Evolutionary conservation across 2,329 filamentous ascomycete genomes (phyloP).

Genomic region (Apiospora hydei): DNA sequence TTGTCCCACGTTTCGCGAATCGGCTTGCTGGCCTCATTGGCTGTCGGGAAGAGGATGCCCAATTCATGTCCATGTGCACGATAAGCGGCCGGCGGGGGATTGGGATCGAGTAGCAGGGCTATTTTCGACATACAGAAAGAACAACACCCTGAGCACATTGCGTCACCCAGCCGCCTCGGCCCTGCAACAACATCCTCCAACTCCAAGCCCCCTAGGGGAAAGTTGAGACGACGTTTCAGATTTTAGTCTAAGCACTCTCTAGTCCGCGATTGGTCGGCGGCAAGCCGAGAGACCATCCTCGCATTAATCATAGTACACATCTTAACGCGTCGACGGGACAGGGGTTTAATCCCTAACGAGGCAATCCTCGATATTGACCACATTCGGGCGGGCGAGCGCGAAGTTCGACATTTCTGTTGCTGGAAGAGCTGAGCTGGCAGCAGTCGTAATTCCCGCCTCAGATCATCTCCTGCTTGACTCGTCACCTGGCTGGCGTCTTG

Average conservation of each 20-base stretch:
- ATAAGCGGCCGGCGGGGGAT: not conserved
- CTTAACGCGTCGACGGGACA: conserved; percentile 9
- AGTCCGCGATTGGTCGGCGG: conserved; percentile 10
- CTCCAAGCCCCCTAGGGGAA: not conserved
- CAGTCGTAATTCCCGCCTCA: not conserved
- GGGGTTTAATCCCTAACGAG: conserved; percentile 9
- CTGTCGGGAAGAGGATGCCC: not conserved
- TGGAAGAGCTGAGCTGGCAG: not conserved
- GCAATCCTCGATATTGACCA: not conserved
- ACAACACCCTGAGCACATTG: not conserved
- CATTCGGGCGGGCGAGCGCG: not conserved
- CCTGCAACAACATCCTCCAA: conserved; percentile 1
- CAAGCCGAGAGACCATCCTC: conserved; percentile 12
- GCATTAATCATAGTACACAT: conserved; percentile 19
- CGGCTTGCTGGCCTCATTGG: not conserved
- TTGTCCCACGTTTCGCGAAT: not conserved
- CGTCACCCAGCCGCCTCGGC: conserved; percentile 10
- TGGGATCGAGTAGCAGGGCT: not conserved
- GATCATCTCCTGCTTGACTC: not conserved
- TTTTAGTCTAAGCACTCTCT: conserved; percentile 5
- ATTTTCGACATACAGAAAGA: not conserved
- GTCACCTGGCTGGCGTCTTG: not conserved
- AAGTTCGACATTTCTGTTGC: not conserved
- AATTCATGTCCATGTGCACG: not conserved
- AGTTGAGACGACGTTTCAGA: conserved; percentile 23